These are phyloP conservation scores for Myxozyma melibiosi DNA, from an alignment of 805 yeast species.

Conservation along the genomic window DNA sequence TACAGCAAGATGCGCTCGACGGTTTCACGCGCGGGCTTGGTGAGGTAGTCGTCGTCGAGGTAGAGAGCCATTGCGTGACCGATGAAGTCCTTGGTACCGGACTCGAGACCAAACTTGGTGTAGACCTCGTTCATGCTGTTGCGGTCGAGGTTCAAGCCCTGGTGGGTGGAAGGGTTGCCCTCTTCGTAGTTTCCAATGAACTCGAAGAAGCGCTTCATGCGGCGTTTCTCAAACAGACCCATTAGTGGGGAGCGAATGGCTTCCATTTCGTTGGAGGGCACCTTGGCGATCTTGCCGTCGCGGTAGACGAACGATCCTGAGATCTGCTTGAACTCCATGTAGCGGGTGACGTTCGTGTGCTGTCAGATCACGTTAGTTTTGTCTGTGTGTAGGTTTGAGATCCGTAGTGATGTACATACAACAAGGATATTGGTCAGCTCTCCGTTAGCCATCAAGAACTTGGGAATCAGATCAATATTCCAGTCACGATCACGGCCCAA, in stretches of 20 bases:
- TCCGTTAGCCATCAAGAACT: constrained; percentile 96
- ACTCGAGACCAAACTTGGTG: constrained; percentile 84
- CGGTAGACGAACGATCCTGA: constrained; percentile 95
- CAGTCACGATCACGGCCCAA: constrained; percentile 94
- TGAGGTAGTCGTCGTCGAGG: constrained; percentile 86
- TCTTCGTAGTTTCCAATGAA: constrained; percentile 82
- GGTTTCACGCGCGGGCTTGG: constrained; percentile 88
- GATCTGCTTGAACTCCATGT: constrained; percentile 93
- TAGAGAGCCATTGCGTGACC: constrained; percentile 99
- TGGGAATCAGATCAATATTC: constrained; percentile 97
- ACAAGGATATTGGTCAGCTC: constrained; percentile 93
- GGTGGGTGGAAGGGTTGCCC: constrained; percentile 76
- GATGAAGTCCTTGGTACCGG: constrained; percentile 91
- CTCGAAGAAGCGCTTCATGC: constrained; percentile 90
- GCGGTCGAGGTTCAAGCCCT: constrained; percentile 74
- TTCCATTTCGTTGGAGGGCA: constrained; percentile 88
- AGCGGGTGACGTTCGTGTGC: constrained; percentile 94
- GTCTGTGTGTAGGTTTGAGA: not conserved
- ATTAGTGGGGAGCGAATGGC: constrained; percentile 88
- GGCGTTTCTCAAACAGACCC: constrained; percentile 94
- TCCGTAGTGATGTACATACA: constrained; percentile 20
- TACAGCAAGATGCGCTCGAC: constrained; percentile 83
- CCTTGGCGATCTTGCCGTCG: constrained; percentile 88
- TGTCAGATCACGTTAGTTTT: not conserved
- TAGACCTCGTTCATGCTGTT: constrained; percentile 92